phyloP scores from a whole-genome alignment of 352 stramenopile genomes.

The Phytopythium mirpurense region DNA sequence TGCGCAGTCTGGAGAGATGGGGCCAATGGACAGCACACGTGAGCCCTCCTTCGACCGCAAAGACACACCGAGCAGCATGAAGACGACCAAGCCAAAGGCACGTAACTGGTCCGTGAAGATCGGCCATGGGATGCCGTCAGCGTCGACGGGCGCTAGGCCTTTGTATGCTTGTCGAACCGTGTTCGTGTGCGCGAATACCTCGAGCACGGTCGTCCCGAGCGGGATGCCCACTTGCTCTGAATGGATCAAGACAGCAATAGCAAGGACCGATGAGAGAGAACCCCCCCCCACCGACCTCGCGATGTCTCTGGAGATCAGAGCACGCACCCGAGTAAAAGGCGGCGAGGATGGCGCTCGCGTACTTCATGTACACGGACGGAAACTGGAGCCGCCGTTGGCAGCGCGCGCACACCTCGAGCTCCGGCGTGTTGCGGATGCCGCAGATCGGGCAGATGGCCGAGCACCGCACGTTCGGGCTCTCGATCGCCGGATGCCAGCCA shows the following conservation, averaged over 20 bases:
- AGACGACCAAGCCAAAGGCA: conserved; percentile 2
- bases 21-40: too few species aligned
- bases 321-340: conserved; percentile 70
- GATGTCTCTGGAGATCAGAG: too few species aligned
- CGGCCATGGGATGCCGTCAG: conserved; percentile 57
- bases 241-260: not conserved
- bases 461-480: conserved; percentile 63
- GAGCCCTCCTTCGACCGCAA: not conserved
- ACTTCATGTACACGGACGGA: conserved; percentile 74
- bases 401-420: conserved; percentile 40
- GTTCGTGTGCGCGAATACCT: conserved; percentile 74
- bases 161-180: conserved; percentile 65
- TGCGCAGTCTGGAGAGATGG: conserved; percentile 54
- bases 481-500: conserved; percentile 75
- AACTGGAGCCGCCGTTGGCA: conserved; percentile 66
- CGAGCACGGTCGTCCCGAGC: conserved; percentile 56
- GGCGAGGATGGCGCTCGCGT: conserved; percentile 60
- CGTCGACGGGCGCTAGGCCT: conserved; percentile 55
- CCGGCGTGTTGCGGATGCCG: conserved; percentile 67
- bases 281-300: not conserved
- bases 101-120: conserved; percentile 69
- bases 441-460: conserved; percentile 71
- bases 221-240: conserved; percentile 69
- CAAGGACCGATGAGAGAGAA: not conserved
- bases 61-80: not conserved